A percentile compares a stretch with the other conserved stretches of the same genome.
Evolutionary conservation across 306 rosid species (phyloP).

Genomic region (Astragalus membranaceus): DNA sequence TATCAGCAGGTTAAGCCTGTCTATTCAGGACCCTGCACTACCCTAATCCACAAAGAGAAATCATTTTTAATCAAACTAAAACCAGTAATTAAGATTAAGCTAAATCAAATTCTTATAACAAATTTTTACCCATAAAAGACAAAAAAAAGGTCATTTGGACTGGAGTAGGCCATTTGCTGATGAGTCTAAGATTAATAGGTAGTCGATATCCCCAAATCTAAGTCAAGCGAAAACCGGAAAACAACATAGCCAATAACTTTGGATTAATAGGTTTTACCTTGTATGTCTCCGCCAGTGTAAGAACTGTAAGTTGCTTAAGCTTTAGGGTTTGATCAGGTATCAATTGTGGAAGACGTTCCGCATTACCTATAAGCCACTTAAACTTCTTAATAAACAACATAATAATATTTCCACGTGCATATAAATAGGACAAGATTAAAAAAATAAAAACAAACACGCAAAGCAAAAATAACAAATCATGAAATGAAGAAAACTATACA

Average conservation of each 20-base stretch:
- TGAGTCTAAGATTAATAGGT: neutral
- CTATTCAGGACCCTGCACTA: neutral
- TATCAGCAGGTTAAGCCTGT: neutral
- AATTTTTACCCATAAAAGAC: neutral
- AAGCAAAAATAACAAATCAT: neutral
- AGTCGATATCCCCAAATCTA: neutral
- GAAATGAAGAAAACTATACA: neutral
- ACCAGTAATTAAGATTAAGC: neutral
- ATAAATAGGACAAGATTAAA: neutral
- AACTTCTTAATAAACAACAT: neutral
- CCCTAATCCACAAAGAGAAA: neutral
- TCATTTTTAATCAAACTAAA: neutral
- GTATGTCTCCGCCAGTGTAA: constrained; percentile 83
- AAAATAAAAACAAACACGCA: neutral
- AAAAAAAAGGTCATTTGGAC: neutral
- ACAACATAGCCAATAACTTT: neutral
- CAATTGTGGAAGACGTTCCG: constrained; percentile 55
- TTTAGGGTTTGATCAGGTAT: constrained; percentile 75
- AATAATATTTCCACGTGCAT: neutral
- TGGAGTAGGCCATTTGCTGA: neutral
- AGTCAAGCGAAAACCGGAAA: constrained; percentile 2
- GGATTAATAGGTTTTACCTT: constrained; percentile 43
- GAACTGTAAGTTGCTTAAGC: constrained; percentile 95
- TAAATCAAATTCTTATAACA: neutral
- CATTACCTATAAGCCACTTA: constrained; percentile 43